phyloP scores from a whole-genome alignment of 129 eudicot genomes.

The Helianthus annuus region DNA sequence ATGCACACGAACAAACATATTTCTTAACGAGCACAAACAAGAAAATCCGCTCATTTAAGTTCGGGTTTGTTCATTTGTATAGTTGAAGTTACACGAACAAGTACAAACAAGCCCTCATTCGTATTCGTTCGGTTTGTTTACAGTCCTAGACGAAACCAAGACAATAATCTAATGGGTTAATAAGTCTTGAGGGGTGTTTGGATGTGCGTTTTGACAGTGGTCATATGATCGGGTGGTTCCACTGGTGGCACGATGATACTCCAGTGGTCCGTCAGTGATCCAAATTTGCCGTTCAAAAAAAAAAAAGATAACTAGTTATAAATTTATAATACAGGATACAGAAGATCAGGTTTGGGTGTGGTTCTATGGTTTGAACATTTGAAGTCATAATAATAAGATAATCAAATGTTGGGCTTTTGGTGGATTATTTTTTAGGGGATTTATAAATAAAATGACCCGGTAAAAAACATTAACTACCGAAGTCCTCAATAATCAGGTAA shows the following conservation, averaged over 20 bases:
- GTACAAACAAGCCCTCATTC: not conserved
- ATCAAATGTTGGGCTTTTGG: not conserved
- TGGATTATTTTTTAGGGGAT: not conserved
- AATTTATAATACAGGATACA: not conserved
- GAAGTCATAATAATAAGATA: not conserved
- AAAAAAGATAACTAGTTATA: not conserved
- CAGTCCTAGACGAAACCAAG: not conserved
- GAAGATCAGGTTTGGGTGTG: not conserved
- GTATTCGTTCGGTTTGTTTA: not conserved
- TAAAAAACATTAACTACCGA: not conserved
- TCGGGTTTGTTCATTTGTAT: not conserved
- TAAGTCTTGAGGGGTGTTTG: not conserved
- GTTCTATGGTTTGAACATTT: not conserved
- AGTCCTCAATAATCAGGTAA: not conserved
- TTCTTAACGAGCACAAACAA: not conserved
- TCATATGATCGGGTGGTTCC: too few species aligned
- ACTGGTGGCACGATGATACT: too few species aligned
- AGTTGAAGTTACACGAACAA: not conserved
- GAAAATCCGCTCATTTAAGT: not conserved
- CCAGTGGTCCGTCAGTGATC: too few species aligned
- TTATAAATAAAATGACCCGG: not conserved
- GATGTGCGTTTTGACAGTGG: not conserved
- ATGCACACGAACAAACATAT: not conserved
- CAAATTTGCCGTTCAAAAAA: too few species aligned
- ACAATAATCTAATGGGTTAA: not conserved